These are phyloP conservation scores for Effrenium voratum DNA, from an alignment of 73 alveolate genomes.

Conservation along the genomic window DNA sequence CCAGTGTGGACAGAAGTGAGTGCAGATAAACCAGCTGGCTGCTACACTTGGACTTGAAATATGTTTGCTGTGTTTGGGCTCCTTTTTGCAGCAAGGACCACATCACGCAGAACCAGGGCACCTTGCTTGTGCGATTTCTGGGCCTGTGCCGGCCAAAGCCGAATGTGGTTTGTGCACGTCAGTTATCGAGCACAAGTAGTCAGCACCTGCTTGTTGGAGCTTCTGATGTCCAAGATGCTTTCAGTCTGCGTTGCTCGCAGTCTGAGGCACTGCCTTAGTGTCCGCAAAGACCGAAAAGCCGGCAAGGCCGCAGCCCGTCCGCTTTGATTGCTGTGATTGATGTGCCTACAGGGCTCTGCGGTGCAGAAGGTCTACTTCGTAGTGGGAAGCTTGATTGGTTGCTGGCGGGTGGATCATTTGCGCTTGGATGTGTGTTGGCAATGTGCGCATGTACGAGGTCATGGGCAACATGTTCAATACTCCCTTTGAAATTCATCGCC, in stretches of 20 bases:
- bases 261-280: slow-evolving; percentile 89
- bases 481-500: slow-evolving; percentile 96
- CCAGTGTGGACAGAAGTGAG: too few species aligned
- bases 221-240: background rate
- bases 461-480: slow-evolving; percentile 98
- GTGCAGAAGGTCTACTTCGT: slow-evolving; percentile 89
- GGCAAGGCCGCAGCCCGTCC: slow-evolving; percentile 24
- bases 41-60: too few species aligned
- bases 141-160: slow-evolving; percentile 26
- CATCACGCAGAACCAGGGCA: slow-evolving; percentile 76
- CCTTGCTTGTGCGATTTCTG: slow-evolving; percentile 82
- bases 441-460: background rate
- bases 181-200: background rate
- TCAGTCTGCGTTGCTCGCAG: background rate
- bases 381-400: too few species aligned
- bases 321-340: background rate
- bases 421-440: too few species aligned
- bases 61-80: too few species aligned
- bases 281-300: slow-evolving; percentile 63
- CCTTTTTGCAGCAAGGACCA: too few species aligned
- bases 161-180: background rate
- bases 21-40: too few species aligned
- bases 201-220: background rate
- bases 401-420: too few species aligned
- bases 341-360: slow-evolving; percentile 55